Base-by-base conservation (phyloP, 768 basidiomycete genomes). In the Collybiopsis luxurians region DNA sequence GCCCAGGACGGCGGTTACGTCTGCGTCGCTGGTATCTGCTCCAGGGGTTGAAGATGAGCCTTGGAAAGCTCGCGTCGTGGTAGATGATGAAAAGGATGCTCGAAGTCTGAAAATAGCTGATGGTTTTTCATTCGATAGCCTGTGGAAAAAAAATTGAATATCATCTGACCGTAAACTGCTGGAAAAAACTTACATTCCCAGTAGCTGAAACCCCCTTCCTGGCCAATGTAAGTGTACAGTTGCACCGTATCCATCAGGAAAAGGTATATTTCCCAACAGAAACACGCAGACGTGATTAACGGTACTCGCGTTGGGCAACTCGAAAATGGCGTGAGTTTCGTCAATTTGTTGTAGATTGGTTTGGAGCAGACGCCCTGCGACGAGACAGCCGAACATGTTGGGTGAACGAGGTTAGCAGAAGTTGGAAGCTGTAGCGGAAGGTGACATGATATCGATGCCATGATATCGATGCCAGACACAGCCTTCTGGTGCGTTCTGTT, bases 281-380 rank as follows among this genome's bases (percentile, higher is more conserved):
- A 94, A 95, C 2, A 95, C 89, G 47, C 89, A 90, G 43, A 95
- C 71, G 65, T 95, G 92, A 64, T 95, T 94, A 60, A 95, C 88
- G 13, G 80, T 76, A 57, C 81, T 81, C 0, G 90, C 90, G 24
- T 79, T 75, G 0, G 82, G 79, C 7, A 95, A 78, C 67, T 90
- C 84, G 62, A 93, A 93, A 31, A 85, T 72, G 17, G 89, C 91
- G 60, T 93, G 91, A 0, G 89, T 92, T 40, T 90, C 86, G 67
- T 93, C 91, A 53, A 94, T 77, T 65, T 92, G 89, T 55, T 84
- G 83, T 11, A 92, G 74, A 64, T 92, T 86, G 40, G 91, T 92
- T 71, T 92, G 90, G 10, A 91, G 69, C 26, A 83, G 79, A 60
- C 90, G 85, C 21, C 89, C 89, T 38, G 90, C 89, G 52, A 91